Conservation (phyloP, 2,329 filamentous ascomycete species). For the Scedosporium boydii region DNA sequence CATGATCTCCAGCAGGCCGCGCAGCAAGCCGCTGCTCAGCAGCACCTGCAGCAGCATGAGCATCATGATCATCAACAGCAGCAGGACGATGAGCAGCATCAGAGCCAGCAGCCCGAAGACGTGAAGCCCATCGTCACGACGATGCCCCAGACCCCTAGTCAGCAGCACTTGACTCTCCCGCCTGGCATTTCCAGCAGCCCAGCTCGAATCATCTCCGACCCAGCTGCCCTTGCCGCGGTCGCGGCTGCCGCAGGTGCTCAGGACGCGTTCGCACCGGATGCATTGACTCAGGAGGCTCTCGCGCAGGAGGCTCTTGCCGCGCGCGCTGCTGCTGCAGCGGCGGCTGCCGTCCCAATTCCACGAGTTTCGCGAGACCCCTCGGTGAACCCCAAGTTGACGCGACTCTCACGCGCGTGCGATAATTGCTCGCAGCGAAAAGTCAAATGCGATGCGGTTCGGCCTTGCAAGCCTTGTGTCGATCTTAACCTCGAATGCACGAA, state of each 20-base stretch:
- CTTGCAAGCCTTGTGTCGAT: conserved; percentile 46
- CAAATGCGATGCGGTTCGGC: conserved; percentile 48
- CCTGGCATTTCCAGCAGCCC: conserved; percentile 1
- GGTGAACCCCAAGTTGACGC: conserved; percentile 41
- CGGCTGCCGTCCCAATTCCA: neutral
- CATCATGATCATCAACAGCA: conserved; percentile 11
- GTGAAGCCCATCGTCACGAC: neutral
- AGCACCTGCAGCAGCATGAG: conserved; percentile 13
- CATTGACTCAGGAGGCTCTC: conserved; percentile 1
- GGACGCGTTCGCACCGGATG: neutral
- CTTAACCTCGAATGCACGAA: conserved; percentile 51
- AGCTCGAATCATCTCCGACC: conserved; percentile 7
- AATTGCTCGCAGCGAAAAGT: conserved; percentile 55
- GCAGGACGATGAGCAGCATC: conserved; percentile 11
- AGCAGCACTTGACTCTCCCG: conserved; percentile 1
- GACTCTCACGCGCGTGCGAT: conserved; percentile 49
- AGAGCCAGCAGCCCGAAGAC: conserved; percentile 10
- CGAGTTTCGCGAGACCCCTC: conserved; percentile 25
- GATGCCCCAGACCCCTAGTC: conserved; percentile 2
- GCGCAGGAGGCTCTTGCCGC: conserved; percentile 9
- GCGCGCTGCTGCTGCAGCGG: conserved; percentile 4
- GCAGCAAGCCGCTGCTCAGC: conserved; percentile 21
- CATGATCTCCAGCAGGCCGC: conserved; percentile 30
- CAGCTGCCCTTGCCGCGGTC: conserved; percentile 7
- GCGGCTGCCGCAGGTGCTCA: conserved; percentile 3